Percentiles rank a stretch among this genome's conserved stretches.
Evolutionary conservation across 768 basidiomycete genomes (phyloP).

Genomic region (Coprinopsis strossmayeri): DNA sequence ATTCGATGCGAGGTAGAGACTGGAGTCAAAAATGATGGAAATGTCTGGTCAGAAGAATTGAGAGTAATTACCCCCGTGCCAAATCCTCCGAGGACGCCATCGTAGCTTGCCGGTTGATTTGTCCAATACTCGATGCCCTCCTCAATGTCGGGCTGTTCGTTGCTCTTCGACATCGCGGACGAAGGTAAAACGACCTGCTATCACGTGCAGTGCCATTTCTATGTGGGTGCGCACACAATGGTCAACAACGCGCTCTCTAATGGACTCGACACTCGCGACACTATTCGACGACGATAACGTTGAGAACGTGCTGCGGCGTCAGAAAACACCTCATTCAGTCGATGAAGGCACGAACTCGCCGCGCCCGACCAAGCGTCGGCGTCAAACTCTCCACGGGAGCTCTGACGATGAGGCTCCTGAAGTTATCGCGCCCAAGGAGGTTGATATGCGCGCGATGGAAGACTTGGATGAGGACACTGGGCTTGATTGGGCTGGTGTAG

Average conservation of each 20-base stretch:
- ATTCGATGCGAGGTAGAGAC: conserved; percentile 87
- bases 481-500: conserved; percentile 47
- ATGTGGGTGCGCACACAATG: conserved; percentile 27
- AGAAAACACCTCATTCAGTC: conserved; percentile 14
- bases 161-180: conserved; percentile 8
- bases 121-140: conserved; percentile 87
- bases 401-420: conserved; percentile 42
- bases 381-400: conserved; percentile 38
- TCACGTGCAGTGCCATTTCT: conserved; percentile 19
- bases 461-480: conserved; percentile 34
- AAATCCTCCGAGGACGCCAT: conserved; percentile 75
- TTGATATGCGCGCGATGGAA: conserved; percentile 31
- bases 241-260: conserved; percentile 38
- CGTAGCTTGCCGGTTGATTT: conserved; percentile 68
- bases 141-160: conserved; percentile 49
- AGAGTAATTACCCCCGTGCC: conserved; percentile 45
- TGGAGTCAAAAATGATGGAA: conserved; percentile 23
- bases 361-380: conserved; percentile 27
- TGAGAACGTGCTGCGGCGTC: conserved; percentile 18
- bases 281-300: conserved; percentile 62
- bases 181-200: conserved; percentile 5
- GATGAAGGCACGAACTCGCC: conserved; percentile 14
- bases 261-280: conserved; percentile 38
- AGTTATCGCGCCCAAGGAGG: conserved; percentile 24
- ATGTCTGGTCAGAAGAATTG: conserved; percentile 22